Evolutionary conservation across 2,329 filamentous ascomycete species (phyloP).

Genomic region (Penicillium verrucosum): DNA sequence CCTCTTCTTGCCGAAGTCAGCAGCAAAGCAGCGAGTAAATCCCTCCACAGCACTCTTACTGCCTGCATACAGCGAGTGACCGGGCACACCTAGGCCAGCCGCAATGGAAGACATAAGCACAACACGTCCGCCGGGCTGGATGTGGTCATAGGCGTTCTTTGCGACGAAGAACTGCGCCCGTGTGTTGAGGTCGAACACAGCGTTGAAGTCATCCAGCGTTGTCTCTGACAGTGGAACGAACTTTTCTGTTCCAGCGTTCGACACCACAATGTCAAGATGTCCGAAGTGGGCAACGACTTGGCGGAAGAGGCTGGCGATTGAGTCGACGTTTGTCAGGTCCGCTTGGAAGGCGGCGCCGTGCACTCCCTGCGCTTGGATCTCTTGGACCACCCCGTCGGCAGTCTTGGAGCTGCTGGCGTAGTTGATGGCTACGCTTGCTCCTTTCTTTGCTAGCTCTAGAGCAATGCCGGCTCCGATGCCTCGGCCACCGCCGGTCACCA

Average conservation of each 20-base stretch:
- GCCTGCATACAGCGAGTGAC: slow-evolving; percentile 71
- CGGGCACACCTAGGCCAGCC: slow-evolving; percentile 64
- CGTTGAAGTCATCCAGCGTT: slow-evolving; percentile 40
- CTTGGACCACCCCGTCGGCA: slow-evolving; percentile 62
- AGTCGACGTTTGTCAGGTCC: slow-evolving; percentile 62
- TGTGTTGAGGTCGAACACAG: slow-evolving; percentile 61
- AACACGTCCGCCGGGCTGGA: slow-evolving; percentile 66
- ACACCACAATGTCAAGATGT: slow-evolving; percentile 29
- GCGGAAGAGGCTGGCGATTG: slow-evolving; percentile 63
- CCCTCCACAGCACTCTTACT: slow-evolving; percentile 75
- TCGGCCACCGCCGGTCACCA: slow-evolving; percentile 38
- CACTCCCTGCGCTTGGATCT: slow-evolving; percentile 63
- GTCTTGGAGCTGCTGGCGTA: slow-evolving; percentile 59
- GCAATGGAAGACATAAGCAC: slow-evolving; percentile 72
- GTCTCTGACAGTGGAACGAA: slow-evolving; percentile 27
- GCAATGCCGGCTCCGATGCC: slow-evolving; percentile 44
- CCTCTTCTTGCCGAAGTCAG: slow-evolving; percentile 61
- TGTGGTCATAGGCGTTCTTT: slow-evolving; percentile 65
- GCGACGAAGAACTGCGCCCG: slow-evolving; percentile 63
- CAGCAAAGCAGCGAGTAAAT: slow-evolving; percentile 71
- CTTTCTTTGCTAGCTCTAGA: slow-evolving; percentile 40
- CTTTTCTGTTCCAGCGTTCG: slow-evolving; percentile 55
- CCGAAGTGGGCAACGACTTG: slow-evolving; percentile 59
- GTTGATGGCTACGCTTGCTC: slow-evolving; percentile 42
- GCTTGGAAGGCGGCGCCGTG: slow-evolving; percentile 65